phyloP scores from a whole-genome alignment of 805 yeast species.

The Priceomyces melissophilus region DNA sequence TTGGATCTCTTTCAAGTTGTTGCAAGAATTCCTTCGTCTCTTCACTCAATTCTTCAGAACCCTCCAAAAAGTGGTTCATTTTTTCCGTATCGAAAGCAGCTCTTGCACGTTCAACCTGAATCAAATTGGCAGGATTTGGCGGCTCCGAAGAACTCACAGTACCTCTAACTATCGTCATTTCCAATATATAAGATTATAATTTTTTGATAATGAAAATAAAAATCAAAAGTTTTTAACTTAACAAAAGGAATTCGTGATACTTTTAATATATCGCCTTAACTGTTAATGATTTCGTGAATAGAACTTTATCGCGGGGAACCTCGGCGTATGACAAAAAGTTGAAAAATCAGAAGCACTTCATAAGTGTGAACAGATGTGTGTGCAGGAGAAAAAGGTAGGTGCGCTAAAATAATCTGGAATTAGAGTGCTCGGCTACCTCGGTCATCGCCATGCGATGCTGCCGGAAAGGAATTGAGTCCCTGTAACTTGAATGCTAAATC shows the following conservation, averaged over 20 bases:
- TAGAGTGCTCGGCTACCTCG: too few species aligned
- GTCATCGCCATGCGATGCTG: too few species aligned
- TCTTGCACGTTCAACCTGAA: constrained; percentile 17
- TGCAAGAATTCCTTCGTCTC: constrained; percentile 25
- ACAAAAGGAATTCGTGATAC: too few species aligned
- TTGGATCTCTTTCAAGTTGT: constrained; percentile 33
- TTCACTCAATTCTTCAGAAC: constrained; percentile 19
- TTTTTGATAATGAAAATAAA: not conserved
- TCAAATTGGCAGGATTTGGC: constrained; percentile 20
- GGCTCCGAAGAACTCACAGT: constrained; percentile 16
- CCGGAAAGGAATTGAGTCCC: too few species aligned
- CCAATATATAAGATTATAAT: not conserved
- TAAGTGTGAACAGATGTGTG: not conserved
- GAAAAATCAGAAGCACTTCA: too few species aligned
- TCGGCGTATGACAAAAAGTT: not conserved
- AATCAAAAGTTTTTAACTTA: too few species aligned
- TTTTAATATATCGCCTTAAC: too few species aligned
- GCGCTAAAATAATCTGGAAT: too few species aligned
- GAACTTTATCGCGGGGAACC: constrained; percentile 3
- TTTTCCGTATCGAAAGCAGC: constrained; percentile 16
- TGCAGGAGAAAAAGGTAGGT: too few species aligned
- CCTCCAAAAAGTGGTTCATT: constrained; percentile 26
- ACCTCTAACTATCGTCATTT: constrained; percentile 9
- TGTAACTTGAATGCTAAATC: too few species aligned
- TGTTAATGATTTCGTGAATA: too few species aligned